Conservation (phyloP, 331 rosid species). For the Spiraea crenata region DNA sequence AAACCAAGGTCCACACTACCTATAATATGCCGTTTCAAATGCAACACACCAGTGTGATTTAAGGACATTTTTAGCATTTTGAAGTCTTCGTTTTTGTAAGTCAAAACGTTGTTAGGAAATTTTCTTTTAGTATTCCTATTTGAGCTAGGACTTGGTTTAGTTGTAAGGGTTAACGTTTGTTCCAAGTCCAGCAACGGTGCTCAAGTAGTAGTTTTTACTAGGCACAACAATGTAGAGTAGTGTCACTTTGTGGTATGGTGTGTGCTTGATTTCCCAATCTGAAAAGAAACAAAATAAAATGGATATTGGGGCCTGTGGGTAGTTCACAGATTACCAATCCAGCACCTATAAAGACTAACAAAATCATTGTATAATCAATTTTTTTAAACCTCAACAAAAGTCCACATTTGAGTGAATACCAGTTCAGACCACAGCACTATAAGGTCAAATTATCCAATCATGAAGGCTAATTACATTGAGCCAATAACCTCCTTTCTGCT, state of each 20-base stretch:
- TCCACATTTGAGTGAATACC: not conserved
- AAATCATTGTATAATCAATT: too few species aligned
- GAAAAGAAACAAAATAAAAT: not conserved
- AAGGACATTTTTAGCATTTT: too few species aligned
- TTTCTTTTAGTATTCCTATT: not conserved
- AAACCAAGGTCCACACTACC: too few species aligned
- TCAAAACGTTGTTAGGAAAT: too few species aligned
- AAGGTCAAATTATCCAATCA: not conserved
- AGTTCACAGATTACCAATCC: too few species aligned
- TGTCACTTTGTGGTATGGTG: not conserved
- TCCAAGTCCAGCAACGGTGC: not conserved
- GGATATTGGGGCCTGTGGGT: too few species aligned
- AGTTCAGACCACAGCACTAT: not conserved
- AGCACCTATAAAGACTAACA: too few species aligned
- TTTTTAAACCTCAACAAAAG: not conserved
- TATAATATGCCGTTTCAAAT: too few species aligned
- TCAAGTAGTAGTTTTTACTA: not conserved
- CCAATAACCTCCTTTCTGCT: conserved; percentile 3
- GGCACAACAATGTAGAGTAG: not conserved
- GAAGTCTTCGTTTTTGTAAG: too few species aligned
- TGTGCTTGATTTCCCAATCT: not conserved
- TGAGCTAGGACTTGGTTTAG: not conserved
- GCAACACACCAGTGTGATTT: too few species aligned
- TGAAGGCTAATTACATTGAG: conserved; percentile 18
- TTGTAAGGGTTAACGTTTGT: not conserved